Conservation (phyloP, 2,329 filamentous ascomycete species). For the Ceratocystis lukuohia region DNA sequence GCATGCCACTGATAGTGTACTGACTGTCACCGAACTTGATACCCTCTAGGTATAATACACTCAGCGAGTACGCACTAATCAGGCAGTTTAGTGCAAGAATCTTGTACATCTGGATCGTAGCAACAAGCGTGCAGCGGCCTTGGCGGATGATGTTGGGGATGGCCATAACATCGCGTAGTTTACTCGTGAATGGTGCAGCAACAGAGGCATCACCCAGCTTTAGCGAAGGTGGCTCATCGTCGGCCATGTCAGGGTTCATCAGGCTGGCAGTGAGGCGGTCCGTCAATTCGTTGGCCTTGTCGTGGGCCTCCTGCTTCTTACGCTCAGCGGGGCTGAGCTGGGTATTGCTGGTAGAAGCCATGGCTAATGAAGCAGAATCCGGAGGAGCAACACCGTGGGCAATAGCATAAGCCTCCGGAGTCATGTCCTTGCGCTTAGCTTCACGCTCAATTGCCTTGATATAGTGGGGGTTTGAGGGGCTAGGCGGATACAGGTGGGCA, state of each 20-base stretch:
- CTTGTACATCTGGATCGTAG: constrained; percentile 99
- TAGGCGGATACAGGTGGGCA: constrained; percentile 86
- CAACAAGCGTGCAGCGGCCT: constrained; percentile 91
- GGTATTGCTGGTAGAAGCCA: constrained; percentile 36
- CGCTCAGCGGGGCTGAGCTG: constrained; percentile 39
- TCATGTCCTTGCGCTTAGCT: constrained; percentile 61
- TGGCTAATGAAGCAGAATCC: constrained; percentile 54
- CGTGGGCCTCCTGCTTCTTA: constrained; percentile 50
- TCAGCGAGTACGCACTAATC: constrained; percentile 93
- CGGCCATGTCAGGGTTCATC: constrained; percentile 80
- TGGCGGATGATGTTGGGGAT: constrained; percentile 98
- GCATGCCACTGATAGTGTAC: constrained; percentile 96
- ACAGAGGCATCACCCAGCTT: constrained; percentile 97
- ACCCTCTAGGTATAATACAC: constrained; percentile 89
- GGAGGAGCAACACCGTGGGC: constrained; percentile 40
- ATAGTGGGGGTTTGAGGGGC: constrained; percentile 84
- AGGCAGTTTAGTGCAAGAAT: constrained; percentile 95
- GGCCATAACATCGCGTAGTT: constrained; percentile 89
- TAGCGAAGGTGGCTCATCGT: constrained; percentile 83
- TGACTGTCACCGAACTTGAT: constrained; percentile 99
- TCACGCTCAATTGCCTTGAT: constrained; percentile 82
- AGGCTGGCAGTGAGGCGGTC: constrained; percentile 76
- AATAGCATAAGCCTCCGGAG: constrained; percentile 43
- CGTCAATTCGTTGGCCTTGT: constrained; percentile 64
- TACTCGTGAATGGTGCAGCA: constrained; percentile 93